These are phyloP conservation scores for Beta vulgaris DNA, from an alignment of 148 eudicot species.

Conservation along the genomic window DNA sequence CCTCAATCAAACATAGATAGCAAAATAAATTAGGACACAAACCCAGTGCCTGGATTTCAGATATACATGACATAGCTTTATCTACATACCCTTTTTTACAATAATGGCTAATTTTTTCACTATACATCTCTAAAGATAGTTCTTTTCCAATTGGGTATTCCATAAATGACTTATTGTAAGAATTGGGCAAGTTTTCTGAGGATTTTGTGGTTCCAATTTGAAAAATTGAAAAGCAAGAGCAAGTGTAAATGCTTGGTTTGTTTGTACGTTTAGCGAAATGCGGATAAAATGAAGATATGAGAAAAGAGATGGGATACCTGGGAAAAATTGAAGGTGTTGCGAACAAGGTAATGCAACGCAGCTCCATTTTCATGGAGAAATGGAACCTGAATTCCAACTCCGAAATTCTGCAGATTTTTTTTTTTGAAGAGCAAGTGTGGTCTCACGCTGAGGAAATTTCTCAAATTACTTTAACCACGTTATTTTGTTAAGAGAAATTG, in stretches of 20 bases:
- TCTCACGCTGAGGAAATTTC: not conserved
- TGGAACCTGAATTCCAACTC: not conserved
- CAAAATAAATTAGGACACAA: slow-evolving; percentile 41
- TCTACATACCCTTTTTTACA: slow-evolving; percentile 51
- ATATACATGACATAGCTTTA: slow-evolving; percentile 54
- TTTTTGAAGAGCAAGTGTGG: not conserved
- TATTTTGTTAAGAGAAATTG: too few relatives aligned
- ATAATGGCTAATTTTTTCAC: slow-evolving; percentile 38
- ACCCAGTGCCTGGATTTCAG: slow-evolving; percentile 80
- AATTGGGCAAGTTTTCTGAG: slow-evolving; percentile 11
- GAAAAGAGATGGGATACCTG: slow-evolving; percentile 24
- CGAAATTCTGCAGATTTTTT: not conserved
- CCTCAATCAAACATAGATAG: slow-evolving; percentile 52
- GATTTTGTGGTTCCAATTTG: slow-evolving; percentile 9
- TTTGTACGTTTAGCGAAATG: not conserved
- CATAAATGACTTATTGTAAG: slow-evolving; percentile 5
- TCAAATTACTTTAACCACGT: too few relatives aligned
- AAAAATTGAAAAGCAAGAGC: slow-evolving; percentile 18
- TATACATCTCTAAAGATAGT: slow-evolving; percentile 49
- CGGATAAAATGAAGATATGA: slow-evolving; percentile 22
- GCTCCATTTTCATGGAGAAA: slow-evolving; percentile 13
- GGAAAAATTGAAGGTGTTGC: slow-evolving; percentile 4
- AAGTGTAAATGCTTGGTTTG: not conserved
- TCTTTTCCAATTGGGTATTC: slow-evolving; percentile 44
- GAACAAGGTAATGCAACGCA: slow-evolving; percentile 7